These are phyloP conservation scores for Scheffersomyces lignicola DNA, from an alignment of 1,139 yeast species.

Conservation along the genomic window DNA sequence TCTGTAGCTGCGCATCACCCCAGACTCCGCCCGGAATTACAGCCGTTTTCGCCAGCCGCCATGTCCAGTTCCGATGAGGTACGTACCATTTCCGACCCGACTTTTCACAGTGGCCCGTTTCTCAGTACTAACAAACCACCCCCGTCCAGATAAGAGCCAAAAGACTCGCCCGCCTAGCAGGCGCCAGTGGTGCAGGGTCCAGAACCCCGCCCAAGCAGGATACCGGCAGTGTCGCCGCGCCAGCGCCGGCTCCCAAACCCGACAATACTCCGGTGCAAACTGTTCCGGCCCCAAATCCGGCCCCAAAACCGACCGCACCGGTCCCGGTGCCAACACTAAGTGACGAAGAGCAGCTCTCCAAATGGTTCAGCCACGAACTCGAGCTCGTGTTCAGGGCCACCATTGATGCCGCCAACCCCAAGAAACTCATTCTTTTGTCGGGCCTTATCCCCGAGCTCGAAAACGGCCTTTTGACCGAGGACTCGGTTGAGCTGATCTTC, in stretches of 20 bases:
- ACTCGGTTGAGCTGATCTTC: conserved; percentile 47
- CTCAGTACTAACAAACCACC: conserved; percentile 10
- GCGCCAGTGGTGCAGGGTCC: conserved; percentile 6
- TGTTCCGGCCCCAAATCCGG: conserved; percentile 4
- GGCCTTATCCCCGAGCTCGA: conserved; percentile 41
- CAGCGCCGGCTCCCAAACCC: conserved; percentile 8
- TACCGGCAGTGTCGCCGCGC: not conserved
- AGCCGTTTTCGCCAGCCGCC: too few species aligned
- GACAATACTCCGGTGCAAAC: conserved; percentile 5
- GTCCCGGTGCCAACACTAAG: conserved; percentile 7
- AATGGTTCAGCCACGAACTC: conserved; percentile 32
- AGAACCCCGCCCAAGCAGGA: too few species aligned
- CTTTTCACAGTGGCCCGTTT: not conserved
- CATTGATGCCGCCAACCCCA: conserved; percentile 9
- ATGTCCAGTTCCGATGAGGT: conserved; percentile 23
- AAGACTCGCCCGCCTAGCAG: conserved; percentile 51
- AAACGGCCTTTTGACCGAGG: conserved; percentile 23
- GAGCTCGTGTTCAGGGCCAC: conserved; percentile 45
- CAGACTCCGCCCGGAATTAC: too few species aligned
- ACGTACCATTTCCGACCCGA: conserved; percentile 11
- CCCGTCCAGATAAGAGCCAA: conserved; percentile 52
- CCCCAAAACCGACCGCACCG: conserved; percentile 3
- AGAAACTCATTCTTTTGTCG: conserved; percentile 28
- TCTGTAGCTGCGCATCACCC: too few species aligned
- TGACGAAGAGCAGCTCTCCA: conserved; percentile 22